A percentile compares a stretch with the other conserved stretches of the same genome.
Conservation (phyloP, 805 yeast species). For the Pichia pseudocactophila region DNA sequence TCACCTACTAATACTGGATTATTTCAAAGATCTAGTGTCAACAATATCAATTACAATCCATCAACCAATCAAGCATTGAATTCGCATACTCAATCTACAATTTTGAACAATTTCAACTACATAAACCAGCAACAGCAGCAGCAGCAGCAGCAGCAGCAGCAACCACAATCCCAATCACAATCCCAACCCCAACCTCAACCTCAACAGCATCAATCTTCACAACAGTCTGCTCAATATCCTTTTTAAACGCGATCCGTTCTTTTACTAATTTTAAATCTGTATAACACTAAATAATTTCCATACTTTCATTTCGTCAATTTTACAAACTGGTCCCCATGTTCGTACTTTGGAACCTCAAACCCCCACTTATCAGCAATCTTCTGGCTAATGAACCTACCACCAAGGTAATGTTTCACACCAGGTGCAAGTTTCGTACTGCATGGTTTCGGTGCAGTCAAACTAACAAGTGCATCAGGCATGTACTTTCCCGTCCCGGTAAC, state of each 20-base stretch:
- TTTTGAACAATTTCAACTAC: too few relatives aligned
- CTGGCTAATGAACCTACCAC: conserved; percentile 76
- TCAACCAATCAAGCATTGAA: too few relatives aligned
- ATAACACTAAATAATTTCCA: neutral
- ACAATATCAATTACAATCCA: too few relatives aligned
- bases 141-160: too few relatives aligned
- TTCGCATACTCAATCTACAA: too few relatives aligned
- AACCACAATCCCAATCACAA: too few relatives aligned
- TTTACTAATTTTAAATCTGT: neutral
- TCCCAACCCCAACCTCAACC: too few relatives aligned
- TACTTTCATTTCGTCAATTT: conserved; percentile 15
- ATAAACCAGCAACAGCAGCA: too few relatives aligned
- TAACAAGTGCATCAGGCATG: conserved; percentile 60
- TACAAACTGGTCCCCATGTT: conserved; percentile 49
- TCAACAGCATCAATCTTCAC: neutral
- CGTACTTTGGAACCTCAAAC: conserved; percentile 54
- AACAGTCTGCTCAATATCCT: neutral
- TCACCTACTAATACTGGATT: neutral
- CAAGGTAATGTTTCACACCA: conserved; percentile 59
- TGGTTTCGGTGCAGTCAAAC: conserved; percentile 92
- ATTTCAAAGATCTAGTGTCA: too few relatives aligned
- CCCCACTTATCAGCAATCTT: conserved; percentile 65
- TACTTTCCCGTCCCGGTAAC: conserved; percentile 23
- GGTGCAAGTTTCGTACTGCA: conserved; percentile 46
- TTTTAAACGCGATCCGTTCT: neutral